These are phyloP conservation scores for Thecamonas trahens DNA, from an alignment of 78 protist species.

Conservation along the genomic window DNA sequence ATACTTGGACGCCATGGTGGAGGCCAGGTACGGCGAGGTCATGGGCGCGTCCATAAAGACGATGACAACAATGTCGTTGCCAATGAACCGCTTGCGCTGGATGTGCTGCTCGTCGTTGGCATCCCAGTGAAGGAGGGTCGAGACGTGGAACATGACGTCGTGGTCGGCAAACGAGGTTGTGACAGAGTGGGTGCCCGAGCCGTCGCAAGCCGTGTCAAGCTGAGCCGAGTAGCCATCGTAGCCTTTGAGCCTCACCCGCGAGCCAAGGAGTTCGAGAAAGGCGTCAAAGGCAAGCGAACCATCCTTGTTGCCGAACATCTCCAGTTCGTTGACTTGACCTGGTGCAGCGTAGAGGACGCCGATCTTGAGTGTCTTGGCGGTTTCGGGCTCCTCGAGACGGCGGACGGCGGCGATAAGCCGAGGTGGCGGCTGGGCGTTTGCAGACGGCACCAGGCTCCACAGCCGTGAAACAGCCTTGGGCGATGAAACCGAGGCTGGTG, in stretches of 20 bases:
- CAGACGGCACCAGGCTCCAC: too few relatives aligned
- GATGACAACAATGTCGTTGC: constrained; percentile 67
- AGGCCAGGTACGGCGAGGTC: too few relatives aligned
- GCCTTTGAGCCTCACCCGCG: constrained; percentile 35
- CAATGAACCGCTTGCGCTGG: constrained; percentile 69
- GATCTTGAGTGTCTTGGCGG: too few relatives aligned
- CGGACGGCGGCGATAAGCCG: too few relatives aligned
- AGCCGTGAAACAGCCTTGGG: too few relatives aligned
- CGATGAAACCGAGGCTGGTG: too few relatives aligned
- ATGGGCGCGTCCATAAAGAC: constrained; percentile 45
- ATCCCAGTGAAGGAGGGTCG: constrained; percentile 47
- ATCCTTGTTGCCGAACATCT: constrained; percentile 6
- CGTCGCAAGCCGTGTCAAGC: constrained; percentile 32
- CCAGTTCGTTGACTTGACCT: constrained; percentile 19
- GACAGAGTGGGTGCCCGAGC: constrained; percentile 52
- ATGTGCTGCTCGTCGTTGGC: constrained; percentile 58
- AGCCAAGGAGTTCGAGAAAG: constrained; percentile 52
- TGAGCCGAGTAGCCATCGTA: constrained; percentile 55
- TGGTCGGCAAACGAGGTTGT: constrained; percentile 10
- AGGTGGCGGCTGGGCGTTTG: too few relatives aligned
- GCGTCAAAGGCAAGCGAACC: constrained; percentile 32
- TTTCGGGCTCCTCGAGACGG: too few relatives aligned
- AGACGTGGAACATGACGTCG: constrained; percentile 78
- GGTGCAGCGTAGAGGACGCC: constrained; percentile 17
- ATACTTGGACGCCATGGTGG: too few relatives aligned